Evolutionary conservation across 768 basidiomycete species (phyloP).

Genomic region (Terana coerulea): DNA sequence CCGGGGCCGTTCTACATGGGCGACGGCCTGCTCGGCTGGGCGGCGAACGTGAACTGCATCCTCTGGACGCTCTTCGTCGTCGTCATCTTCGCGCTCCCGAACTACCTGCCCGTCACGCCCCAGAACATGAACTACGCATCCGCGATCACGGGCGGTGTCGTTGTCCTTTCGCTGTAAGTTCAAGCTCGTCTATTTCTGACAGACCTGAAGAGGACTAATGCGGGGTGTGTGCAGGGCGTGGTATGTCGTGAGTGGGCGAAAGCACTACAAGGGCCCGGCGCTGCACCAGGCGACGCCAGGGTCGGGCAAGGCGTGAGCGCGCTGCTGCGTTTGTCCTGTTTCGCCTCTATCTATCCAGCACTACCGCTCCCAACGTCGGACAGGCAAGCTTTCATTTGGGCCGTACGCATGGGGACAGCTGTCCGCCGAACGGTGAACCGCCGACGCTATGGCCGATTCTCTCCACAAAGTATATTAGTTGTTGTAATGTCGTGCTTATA

Average conservation of each 20-base stretch:
- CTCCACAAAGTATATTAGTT: too few relatives aligned
- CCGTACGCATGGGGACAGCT: too few relatives aligned
- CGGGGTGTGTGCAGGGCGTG: constrained; percentile 6
- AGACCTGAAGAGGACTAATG: background rate
- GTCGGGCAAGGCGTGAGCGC: too few relatives aligned
- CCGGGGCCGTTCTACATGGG: constrained; percentile 90
- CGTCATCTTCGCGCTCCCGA: constrained; percentile 73
- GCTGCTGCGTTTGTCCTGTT: too few relatives aligned
- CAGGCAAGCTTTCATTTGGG: too few relatives aligned
- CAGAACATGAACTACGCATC: constrained; percentile 68
- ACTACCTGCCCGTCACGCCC: constrained; percentile 60
- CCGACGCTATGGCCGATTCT: too few relatives aligned
- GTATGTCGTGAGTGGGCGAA: constrained; percentile 10
- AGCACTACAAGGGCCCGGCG: constrained; percentile 17
- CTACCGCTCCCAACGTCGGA: too few relatives aligned
- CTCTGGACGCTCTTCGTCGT: constrained; percentile 64
- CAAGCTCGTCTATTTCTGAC: background rate
- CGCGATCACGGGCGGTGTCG: constrained; percentile 3
- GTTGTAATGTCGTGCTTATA: too few relatives aligned
- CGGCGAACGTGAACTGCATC: constrained; percentile 63
- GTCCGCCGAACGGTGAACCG: too few relatives aligned
- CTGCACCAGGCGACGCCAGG: too few relatives aligned
- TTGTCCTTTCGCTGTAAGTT: constrained; percentile 10
- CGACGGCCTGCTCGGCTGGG: constrained; percentile 56
- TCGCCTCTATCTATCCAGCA: too few relatives aligned